A percentile compares a stretch with the other conserved stretches of the same genome.
phyloP scores from a whole-genome alignment of 352 stramenopile genomes.

The Phytophthora agathidicida region DNA sequence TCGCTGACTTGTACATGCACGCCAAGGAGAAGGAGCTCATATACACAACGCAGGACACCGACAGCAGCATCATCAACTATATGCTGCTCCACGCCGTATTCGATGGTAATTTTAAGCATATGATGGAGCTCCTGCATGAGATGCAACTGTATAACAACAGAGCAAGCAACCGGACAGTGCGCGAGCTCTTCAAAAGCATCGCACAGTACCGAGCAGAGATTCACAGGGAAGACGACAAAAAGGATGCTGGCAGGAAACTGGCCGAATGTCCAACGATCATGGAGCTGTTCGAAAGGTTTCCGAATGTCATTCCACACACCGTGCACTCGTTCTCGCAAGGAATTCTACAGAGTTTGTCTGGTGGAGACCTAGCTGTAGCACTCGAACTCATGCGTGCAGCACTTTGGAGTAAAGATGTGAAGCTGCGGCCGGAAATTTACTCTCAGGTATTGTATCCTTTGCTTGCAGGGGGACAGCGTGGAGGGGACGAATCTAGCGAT shows the following conservation, averaged over 20 bases:
- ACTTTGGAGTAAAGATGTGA: slow-evolving; percentile 44
- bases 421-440: slow-evolving; percentile 62
- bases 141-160: slow-evolving; percentile 73
- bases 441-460: slow-evolving; percentile 72
- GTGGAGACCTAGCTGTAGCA: slow-evolving; percentile 52
- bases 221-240: neutral
- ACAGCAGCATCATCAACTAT: slow-evolving; percentile 66
- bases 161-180: slow-evolving; percentile 45
- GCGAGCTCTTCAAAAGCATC: slow-evolving; percentile 62
- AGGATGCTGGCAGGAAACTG: slow-evolving; percentile 33
- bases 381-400: slow-evolving; percentile 54
- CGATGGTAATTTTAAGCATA: slow-evolving; percentile 77
- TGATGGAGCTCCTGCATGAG: slow-evolving; percentile 78
- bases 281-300: slow-evolving; percentile 61
- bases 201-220: slow-evolving; percentile 47
- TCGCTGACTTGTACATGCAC: slow-evolving; percentile 63
- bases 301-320: slow-evolving; percentile 55
- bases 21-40: slow-evolving; percentile 59
- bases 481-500: slow-evolving; percentile 28
- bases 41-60: slow-evolving; percentile 56
- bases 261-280: slow-evolving; percentile 57
- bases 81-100: slow-evolving; percentile 64
- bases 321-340: slow-evolving; percentile 55
- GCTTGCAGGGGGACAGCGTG: slow-evolving; percentile 40
- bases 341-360: slow-evolving; percentile 53